Conservation (phyloP, 2,329 filamentous ascomycete genomes). For the Arthroderma uncinatum region DNA sequence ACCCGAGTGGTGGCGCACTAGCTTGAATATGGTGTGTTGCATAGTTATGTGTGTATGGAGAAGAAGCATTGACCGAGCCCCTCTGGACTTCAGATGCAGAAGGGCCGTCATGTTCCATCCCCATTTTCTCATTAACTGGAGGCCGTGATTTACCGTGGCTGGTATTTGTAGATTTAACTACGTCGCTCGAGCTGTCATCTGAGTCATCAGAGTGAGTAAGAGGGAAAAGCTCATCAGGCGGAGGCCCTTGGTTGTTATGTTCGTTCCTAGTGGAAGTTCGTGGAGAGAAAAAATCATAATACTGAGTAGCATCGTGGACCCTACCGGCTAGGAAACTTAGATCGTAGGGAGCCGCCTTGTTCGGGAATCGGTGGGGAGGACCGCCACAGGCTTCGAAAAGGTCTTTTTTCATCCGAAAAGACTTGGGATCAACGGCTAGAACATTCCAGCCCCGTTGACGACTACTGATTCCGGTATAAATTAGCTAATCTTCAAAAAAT, state of each 20-base stretch:
- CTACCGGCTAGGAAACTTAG: conserved; percentile 21
- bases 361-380: conserved; percentile 16
- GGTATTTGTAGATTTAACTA: background rate
- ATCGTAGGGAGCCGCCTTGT: conserved; percentile 14
- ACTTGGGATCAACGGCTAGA: conserved; percentile 35
- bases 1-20: background rate
- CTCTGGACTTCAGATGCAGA: background rate
- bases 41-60: background rate
- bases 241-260: conserved; percentile 5
- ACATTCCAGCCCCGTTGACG: conserved; percentile 36
- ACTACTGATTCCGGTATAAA: conserved; percentile 3
- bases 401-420: conserved; percentile 28
- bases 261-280: background rate
- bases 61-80: background rate
- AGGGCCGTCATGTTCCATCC: background rate
- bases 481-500: conserved; percentile 18
- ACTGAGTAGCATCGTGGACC: conserved; percentile 22
- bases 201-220: conserved; percentile 12
- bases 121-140: background rate
- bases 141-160: background rate
- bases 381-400: conserved; percentile 34
- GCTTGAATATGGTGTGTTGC: background rate
- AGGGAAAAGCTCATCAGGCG: conserved; percentile 8
- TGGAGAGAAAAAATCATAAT: conserved; percentile 21
- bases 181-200: conserved; percentile 9